phyloP scores from a whole-genome alignment of 2,329 filamentous ascomycete species.

The Botrytis squamosa region DNA sequence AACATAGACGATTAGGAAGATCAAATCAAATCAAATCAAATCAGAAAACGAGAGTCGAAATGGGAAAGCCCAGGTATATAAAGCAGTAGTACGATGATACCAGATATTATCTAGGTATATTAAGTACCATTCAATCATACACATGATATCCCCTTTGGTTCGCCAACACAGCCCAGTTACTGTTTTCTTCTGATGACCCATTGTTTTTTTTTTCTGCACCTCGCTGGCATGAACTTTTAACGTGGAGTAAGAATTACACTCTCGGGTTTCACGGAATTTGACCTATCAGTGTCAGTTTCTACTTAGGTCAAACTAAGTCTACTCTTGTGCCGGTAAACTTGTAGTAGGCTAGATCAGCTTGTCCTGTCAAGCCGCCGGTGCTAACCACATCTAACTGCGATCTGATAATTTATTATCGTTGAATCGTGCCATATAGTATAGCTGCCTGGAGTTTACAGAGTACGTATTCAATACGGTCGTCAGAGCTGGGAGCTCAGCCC shows the following conservation, averaged over 20 bases:
- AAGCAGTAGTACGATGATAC: neutral
- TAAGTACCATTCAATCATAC: neutral
- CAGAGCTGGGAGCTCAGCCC: neutral
- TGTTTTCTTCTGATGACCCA: neutral
- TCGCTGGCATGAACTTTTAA: neutral
- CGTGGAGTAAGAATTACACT: neutral
- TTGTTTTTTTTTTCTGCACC: neutral
- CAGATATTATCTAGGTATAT: neutral
- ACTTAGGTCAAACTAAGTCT: neutral
- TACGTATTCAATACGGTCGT: neutral
- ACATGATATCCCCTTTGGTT: neutral
- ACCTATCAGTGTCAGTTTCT: neutral
- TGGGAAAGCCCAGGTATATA: neutral
- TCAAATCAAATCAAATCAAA: neutral
- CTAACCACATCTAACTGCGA: neutral
- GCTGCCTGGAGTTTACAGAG: neutral
- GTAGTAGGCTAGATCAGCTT: neutral
- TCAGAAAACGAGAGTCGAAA: neutral
- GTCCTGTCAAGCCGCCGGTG: neutral
- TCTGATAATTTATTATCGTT: neutral
- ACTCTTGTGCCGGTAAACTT: neutral
- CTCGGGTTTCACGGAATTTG: neutral
- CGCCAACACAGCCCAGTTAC: neutral
- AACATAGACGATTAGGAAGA: neutral
- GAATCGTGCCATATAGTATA: neutral